Evolutionary conservation across 495 filamentous ascomycete genomes (phyloP).

Genomic region (Halenospora varia): DNA sequence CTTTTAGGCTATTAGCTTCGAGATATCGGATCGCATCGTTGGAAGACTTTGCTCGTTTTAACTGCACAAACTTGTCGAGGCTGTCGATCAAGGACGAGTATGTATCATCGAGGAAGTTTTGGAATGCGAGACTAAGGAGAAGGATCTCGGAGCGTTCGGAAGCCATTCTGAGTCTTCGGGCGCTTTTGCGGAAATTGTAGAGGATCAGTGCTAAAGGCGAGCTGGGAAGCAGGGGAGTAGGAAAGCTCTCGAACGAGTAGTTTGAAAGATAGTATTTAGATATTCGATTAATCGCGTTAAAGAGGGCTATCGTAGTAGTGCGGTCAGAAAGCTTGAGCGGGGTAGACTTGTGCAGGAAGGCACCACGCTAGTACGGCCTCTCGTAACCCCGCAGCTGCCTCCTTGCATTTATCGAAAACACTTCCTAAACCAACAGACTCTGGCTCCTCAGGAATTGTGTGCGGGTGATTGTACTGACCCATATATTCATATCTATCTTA

Average conservation of each 20-base stretch:
- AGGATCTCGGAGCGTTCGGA: constrained; percentile 5
- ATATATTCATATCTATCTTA: too few species aligned
- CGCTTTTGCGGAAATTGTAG: not conserved
- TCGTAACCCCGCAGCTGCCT: too few species aligned
- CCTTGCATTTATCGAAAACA: too few species aligned
- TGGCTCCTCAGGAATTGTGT: too few species aligned
- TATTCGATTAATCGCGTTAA: not conserved
- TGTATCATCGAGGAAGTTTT: constrained; percentile 9
- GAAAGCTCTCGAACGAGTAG: not conserved
- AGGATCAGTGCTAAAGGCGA: too few species aligned
- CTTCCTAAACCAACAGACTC: too few species aligned
- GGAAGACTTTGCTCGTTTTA: constrained; percentile 10
- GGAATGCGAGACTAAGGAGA: constrained; percentile 11
- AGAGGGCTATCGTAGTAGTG: not conserved
- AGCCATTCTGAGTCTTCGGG: not conserved
- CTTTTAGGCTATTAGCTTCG: constrained; percentile 10
- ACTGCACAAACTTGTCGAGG: constrained; percentile 4
- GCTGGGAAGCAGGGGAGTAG: not conserved
- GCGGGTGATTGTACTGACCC: too few species aligned
- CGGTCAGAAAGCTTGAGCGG: not conserved
- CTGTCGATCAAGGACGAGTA: constrained; percentile 9
- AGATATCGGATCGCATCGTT: constrained; percentile 10
- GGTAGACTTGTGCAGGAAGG: too few species aligned
- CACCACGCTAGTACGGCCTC: too few species aligned
- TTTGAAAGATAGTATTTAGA: not conserved